Base-by-base conservation (phyloP, 75 land plant species). In the Larix kaempferi region DNA sequence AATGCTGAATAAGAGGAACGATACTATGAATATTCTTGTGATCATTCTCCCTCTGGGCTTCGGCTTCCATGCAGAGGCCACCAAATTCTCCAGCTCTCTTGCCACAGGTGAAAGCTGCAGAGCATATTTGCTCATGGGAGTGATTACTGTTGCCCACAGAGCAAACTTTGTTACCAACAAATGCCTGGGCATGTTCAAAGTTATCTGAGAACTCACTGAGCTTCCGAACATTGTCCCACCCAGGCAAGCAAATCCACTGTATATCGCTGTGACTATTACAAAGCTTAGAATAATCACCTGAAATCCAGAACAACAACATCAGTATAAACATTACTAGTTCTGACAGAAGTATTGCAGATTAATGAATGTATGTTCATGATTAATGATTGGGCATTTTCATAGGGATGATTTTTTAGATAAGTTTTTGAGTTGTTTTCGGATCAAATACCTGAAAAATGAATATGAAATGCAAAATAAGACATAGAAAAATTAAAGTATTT, bases 81-180 rank as follows among this genome's bases (percentile, higher is more conserved):
- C 56, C 6, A 69, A 6, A 23, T 69, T 59, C 22, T 80, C 81
- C 21, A 80, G 61, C 15, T 78, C 82, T n/a, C 54, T 56, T 2
- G 80, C 59, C 57, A 80, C 57, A 2, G 82, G 82, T 5, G 82
- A 78, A 16, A 80, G 82, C 78, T 77, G 58, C 37, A 80, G 60
- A n/a, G 82, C 82, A 56, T 77, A 80, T 65, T 80, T 75, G 72
- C 65, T 58, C 66, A 80, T 39, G 23, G 82, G 82, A 17, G 80
- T 80, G 23, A 80, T 49, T 16, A 80, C 77, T 4, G 82, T 80
- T 54, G 80, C 71, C 82, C 82, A 80, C 25, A 80, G 35, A 16
- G 67, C 80, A 25, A 80, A 15, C 69, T 80, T 80, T 13, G 82
- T 75, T 29, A 79, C 56, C 27, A 80, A 66, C 57, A 74, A 33